Conservation (phyloP, 805 yeast species). For the Teunomyces gatunensis region DNA sequence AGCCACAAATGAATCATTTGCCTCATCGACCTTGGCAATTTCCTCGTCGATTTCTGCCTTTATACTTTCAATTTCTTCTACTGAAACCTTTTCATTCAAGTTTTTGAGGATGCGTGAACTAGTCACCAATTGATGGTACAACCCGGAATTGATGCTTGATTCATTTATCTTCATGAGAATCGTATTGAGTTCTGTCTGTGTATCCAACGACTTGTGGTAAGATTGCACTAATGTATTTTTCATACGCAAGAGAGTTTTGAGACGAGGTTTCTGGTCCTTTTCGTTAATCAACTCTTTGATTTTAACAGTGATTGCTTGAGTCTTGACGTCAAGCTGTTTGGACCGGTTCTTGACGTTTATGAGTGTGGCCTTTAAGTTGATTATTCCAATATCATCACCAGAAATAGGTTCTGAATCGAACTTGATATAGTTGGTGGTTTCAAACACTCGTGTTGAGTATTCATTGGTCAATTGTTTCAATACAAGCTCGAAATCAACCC, state of each 20-base stretch:
- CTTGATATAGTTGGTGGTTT: constrained; percentile 20
- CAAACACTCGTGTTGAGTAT: constrained; percentile 6
- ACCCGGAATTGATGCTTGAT: constrained; percentile 25
- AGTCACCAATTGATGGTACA: constrained; percentile 24
- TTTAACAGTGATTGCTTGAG: constrained; percentile 15
- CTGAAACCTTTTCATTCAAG: constrained; percentile 26
- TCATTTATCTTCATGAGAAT: constrained; percentile 35
- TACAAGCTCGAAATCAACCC: constrained; percentile 26
- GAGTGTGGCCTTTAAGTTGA: constrained; percentile 23
- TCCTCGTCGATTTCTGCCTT: constrained; percentile 30
- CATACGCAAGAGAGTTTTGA: constrained; percentile 16
- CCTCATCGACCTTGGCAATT: constrained; percentile 25
- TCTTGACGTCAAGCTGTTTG: constrained; percentile 16
- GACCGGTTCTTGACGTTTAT: constrained; percentile 17
- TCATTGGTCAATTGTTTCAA: constrained; percentile 20
- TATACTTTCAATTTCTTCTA: constrained; percentile 26
- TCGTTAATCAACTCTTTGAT: constrained; percentile 14
- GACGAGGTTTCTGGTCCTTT: constrained; percentile 15
- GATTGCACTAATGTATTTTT: constrained; percentile 16
- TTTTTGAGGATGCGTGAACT: constrained; percentile 24
- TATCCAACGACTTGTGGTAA: constrained; percentile 13
- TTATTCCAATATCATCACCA: constrained; percentile 31
- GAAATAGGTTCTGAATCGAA: constrained; percentile 17
- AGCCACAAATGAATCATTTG: constrained; percentile 21
- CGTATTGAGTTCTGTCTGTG: constrained; percentile 19